A percentile compares a stretch with the other conserved stretches of the same genome.
These are phyloP conservation scores for Fabrea salina DNA, from an alignment of 169 alveolate species.

Conservation along the genomic window DNA sequence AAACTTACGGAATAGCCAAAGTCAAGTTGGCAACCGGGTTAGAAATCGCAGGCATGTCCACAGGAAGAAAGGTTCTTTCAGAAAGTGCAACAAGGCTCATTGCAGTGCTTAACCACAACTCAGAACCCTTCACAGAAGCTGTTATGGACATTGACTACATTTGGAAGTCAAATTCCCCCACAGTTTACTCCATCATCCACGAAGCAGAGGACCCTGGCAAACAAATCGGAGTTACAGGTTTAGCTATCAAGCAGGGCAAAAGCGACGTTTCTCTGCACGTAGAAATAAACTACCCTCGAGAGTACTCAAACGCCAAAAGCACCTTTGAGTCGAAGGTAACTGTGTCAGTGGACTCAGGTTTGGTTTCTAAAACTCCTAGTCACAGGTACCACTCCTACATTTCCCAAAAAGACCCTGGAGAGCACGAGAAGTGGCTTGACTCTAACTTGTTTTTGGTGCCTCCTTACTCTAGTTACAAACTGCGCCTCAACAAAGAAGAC, in stretches of 20 bases:
- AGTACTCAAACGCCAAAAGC: constrained; percentile 39
- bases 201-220: background rate
- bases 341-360: constrained; percentile 36
- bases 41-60: constrained; percentile 25
- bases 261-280: constrained; percentile 34
- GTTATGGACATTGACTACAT: background rate
- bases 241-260: constrained; percentile 36
- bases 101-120: background rate
- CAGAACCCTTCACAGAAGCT: constrained; percentile 10
- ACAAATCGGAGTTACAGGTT: constrained; percentile 29
- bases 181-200: constrained; percentile 19
- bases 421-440: constrained; percentile 24
- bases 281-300: constrained; percentile 51
- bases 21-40: constrained; percentile 26
- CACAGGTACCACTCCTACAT: constrained; percentile 42
- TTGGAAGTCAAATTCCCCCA: constrained; percentile 12
- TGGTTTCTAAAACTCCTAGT: constrained; percentile 20
- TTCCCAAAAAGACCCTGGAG: constrained; percentile 27
- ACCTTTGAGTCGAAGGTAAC: constrained; percentile 35
- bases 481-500: constrained; percentile 50
- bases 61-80: constrained; percentile 19
- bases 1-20: constrained; percentile 12
- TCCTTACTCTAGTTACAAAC: constrained; percentile 36
- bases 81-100: constrained; percentile 30
- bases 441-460: constrained; percentile 52